These are phyloP conservation scores for Populus hybrid DNA, from an alignment of 441 rosid species.

Conservation along the genomic window DNA sequence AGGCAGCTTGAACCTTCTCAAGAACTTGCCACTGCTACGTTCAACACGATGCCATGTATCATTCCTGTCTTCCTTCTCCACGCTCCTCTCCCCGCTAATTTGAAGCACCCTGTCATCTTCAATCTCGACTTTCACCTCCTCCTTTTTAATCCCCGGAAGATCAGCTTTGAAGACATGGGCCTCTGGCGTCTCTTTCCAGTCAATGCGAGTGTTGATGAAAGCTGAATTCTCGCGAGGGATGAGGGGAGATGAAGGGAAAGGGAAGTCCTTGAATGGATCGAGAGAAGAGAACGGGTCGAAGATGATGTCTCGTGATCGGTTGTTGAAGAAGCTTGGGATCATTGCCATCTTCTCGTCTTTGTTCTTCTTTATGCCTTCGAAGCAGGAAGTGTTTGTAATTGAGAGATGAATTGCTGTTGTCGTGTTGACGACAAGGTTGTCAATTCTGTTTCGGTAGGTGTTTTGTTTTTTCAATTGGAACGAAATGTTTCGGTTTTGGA, in stretches of 20 bases:
- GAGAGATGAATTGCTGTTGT: no score
- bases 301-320: neutral
- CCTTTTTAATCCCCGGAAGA: neutral
- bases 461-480: no score
- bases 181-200: neutral
- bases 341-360: neutral
- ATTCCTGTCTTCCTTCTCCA: neutral
- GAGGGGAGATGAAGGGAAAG: neutral
- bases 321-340: neutral
- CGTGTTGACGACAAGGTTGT: no score
- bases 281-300: neutral
- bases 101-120: neutral
- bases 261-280: neutral
- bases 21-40: neutral
- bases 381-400: no score
- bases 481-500: no score
- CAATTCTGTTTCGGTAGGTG: no score
- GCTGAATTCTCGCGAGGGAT: neutral
- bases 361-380: no score
- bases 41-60: neutral
- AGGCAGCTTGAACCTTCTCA: neutral
- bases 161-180: neutral
- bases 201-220: neutral
- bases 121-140: neutral
- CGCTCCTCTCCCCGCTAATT: neutral